Evolutionary conservation across 2,329 filamentous ascomycete genomes (phyloP).

Genomic region (Ophiostoma fasciatum): DNA sequence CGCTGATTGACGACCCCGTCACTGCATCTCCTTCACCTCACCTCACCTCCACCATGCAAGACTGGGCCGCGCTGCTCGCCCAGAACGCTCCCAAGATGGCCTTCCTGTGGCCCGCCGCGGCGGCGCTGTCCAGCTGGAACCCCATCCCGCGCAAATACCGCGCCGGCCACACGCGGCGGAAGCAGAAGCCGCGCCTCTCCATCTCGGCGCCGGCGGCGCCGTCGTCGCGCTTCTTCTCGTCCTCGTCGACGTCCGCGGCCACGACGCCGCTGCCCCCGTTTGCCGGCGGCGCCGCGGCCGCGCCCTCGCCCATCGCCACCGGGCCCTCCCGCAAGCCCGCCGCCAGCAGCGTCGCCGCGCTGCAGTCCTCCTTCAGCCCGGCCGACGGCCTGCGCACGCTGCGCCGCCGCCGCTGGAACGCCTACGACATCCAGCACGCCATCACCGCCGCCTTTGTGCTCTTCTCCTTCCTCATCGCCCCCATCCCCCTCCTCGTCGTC

Average conservation of each 20-base stretch:
- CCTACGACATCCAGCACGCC: constrained; percentile 75
- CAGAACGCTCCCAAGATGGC: constrained; percentile 17
- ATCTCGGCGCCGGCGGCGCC: constrained; percentile 11
- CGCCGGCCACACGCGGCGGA: constrained; percentile 8
- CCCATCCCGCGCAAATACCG: constrained; percentile 20
- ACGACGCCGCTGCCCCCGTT: too few relatives aligned
- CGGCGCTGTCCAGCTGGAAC: constrained; percentile 17
- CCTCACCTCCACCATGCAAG: constrained; percentile 14
- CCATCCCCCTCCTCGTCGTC: constrained; percentile 67
- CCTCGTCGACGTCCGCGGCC: too few relatives aligned
- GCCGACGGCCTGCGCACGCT: constrained; percentile 62
- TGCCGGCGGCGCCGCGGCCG: not conserved
- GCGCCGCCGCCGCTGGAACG: constrained; percentile 63
- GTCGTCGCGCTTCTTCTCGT: constrained; percentile 2
- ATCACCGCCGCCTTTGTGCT: constrained; percentile 59
- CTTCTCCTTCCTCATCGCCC: constrained; percentile 73
- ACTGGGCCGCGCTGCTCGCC: constrained; percentile 10
- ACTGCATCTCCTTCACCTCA: not conserved
- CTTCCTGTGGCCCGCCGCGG: constrained; percentile 15
- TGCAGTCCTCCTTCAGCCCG: constrained; percentile 73
- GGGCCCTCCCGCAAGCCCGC: constrained; percentile 2
- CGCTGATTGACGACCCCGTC: too few relatives aligned
- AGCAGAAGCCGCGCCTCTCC: constrained; percentile 8
- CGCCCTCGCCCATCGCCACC: too few relatives aligned
- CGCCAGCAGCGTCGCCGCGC: constrained; percentile 49